Percentiles rank a stretch among this genome's conserved stretches.
phyloP scores from a whole-genome alignment of 1,284 basidiomycete species.

The Mycena sp. region DNA sequence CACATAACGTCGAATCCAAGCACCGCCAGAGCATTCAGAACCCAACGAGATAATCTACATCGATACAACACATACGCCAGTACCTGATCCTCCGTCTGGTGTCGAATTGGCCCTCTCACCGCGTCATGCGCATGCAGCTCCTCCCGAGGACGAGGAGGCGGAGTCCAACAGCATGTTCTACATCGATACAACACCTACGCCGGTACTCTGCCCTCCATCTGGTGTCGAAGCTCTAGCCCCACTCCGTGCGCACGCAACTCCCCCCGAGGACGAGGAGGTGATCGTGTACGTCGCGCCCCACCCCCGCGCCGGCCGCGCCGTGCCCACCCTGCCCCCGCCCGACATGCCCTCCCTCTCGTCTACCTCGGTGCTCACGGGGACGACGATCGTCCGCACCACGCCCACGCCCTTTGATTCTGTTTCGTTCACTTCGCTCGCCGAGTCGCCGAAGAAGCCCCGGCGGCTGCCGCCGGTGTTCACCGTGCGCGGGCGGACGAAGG shows the following conservation, averaged over 20 bases:
- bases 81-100: background rate
- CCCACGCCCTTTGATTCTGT: constrained; percentile 6
- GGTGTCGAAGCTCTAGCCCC: constrained; percentile 25
- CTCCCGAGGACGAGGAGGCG: background rate
- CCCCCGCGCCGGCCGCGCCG: constrained; percentile 43
- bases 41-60: too few relatives aligned
- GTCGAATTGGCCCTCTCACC: background rate
- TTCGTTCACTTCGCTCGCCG: constrained; percentile 10
- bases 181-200: constrained; percentile 34
- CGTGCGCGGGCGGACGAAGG: constrained; percentile 17
- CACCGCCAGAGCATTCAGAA: too few relatives aligned
- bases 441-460: constrained; percentile 14
- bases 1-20: too few relatives aligned
- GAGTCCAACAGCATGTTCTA: constrained; percentile 30
- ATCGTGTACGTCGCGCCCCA: constrained; percentile 73
- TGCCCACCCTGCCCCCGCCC: constrained; percentile 29
- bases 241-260: constrained; percentile 24
- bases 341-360: constrained; percentile 31
- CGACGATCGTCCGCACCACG: background rate
- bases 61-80: background rate
- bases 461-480: constrained; percentile 22
- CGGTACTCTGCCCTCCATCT: background rate
- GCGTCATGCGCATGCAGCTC: too few relatives aligned
- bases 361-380: constrained; percentile 46
- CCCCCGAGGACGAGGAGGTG: constrained; percentile 56